These are phyloP conservation scores for Trichoderma sp. DNA, from an alignment of 2,329 filamentous ascomycete species.

Conservation along the genomic window DNA sequence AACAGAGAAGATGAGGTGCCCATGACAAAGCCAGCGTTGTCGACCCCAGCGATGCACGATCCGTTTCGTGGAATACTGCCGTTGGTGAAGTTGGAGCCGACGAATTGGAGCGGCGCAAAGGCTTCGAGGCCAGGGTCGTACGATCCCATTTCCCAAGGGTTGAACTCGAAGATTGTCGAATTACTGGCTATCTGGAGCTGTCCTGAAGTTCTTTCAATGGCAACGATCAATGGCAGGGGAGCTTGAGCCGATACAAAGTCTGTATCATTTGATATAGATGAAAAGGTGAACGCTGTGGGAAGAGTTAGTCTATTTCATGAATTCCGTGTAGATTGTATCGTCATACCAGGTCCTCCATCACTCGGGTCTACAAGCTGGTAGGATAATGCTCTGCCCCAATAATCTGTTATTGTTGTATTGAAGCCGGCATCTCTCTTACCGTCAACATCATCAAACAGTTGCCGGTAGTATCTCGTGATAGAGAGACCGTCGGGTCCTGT, in stretches of 20 bases:
- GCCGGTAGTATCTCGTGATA: slow-evolving; percentile 54
- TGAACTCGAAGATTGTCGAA: slow-evolving; percentile 74
- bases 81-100: slow-evolving; percentile 69
- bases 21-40: slow-evolving; percentile 80
- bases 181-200: slow-evolving; percentile 64
- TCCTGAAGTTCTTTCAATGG: slow-evolving; percentile 64
- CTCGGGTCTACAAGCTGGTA: slow-evolving; percentile 74
- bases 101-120: slow-evolving; percentile 67
- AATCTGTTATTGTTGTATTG: slow-evolving; percentile 69
- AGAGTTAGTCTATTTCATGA: neutral
- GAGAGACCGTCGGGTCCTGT: slow-evolving; percentile 36
- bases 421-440: slow-evolving; percentile 59
- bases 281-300: slow-evolving; percentile 66
- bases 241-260: slow-evolving; percentile 62
- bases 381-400: slow-evolving; percentile 74
- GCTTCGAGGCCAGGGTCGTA: slow-evolving; percentile 71
- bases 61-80: slow-evolving; percentile 57
- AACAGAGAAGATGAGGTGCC: slow-evolving; percentile 84
- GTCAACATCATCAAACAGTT: slow-evolving; percentile 56
- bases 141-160: slow-evolving; percentile 75
- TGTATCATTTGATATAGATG: slow-evolving; percentile 54
- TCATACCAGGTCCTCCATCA: slow-evolving; percentile 59
- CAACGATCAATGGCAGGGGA: slow-evolving; percentile 72
- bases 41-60: slow-evolving; percentile 73
- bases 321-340: too few species aligned